phyloP scores from a whole-genome alignment of 176 grass and related monocot species.

The Hyparrhenia diplandra region DNA sequence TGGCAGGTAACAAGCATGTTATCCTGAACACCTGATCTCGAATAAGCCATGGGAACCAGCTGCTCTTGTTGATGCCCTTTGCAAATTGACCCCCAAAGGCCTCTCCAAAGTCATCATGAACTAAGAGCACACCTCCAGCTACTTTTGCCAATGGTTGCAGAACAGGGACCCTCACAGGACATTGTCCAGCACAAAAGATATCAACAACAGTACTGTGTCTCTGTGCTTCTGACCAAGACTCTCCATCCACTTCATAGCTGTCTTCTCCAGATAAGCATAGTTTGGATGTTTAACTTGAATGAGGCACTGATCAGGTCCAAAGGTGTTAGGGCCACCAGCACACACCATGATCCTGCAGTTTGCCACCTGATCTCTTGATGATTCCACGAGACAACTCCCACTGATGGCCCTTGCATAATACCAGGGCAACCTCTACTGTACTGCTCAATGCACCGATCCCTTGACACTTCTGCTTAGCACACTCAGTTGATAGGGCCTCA shows the following conservation, averaged over 20 bases:
- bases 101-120: constrained; percentile 99
- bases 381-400: constrained; percentile 79
- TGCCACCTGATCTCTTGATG: constrained; percentile 92
- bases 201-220: constrained; percentile 71
- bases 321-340: constrained; percentile 77
- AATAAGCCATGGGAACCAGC: constrained; percentile 87
- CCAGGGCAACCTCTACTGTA: constrained; percentile 89
- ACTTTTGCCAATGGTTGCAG: constrained; percentile 86
- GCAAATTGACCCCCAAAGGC: constrained; percentile 97
- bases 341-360: constrained; percentile 94
- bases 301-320: constrained; percentile 87
- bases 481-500: constrained; percentile 72
- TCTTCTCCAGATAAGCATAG: constrained; percentile 96
- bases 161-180: constrained; percentile 79
- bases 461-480: constrained; percentile 74
- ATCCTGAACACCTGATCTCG: constrained; percentile 91
- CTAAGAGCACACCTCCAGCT: constrained; percentile 87
- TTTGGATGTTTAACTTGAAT: constrained; percentile 85
- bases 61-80: constrained; percentile 78
- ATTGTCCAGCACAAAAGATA: constrained; percentile 88
- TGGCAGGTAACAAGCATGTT: constrained; percentile 89
- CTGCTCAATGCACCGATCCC: constrained; percentile 87
- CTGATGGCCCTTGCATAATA: constrained; percentile 80
- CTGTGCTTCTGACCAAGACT: constrained; percentile 81
- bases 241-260: constrained; percentile 86